Percentiles rank a stretch among this genome's conserved stretches.
Conservation (phyloP, 2,329 filamentous ascomycete species). For the Leptosphaerulina australis region DNA sequence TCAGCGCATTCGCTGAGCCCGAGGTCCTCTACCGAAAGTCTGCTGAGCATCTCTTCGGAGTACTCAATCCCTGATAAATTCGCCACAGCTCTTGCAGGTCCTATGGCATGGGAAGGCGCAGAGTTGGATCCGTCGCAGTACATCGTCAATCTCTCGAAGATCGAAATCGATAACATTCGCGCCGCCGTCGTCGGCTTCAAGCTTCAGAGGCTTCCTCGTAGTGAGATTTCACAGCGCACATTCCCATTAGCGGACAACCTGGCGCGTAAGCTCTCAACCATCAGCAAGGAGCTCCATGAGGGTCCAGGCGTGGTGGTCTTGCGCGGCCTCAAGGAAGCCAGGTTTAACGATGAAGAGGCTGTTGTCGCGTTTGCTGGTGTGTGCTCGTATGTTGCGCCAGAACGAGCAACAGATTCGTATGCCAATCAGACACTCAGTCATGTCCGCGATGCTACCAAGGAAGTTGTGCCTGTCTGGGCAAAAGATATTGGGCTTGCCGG, state of each 20-base stretch:
- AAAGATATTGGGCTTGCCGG: slow-evolving; percentile 46
- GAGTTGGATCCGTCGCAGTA: slow-evolving; percentile 38
- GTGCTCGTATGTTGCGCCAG: slow-evolving; percentile 38
- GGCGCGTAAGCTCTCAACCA: slow-evolving; percentile 29
- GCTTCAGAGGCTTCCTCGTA: slow-evolving; percentile 10
- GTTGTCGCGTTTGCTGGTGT: slow-evolving; percentile 45
- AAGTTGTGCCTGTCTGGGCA: slow-evolving; percentile 41
- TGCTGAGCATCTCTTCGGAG: slow-evolving; percentile 36
- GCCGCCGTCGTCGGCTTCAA: slow-evolving; percentile 45
- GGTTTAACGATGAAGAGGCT: slow-evolving; percentile 47
- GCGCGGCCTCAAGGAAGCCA: slow-evolving; percentile 41
- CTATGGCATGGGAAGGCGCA: slow-evolving; percentile 43
- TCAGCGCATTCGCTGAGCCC: slow-evolving; percentile 33
- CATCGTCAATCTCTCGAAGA: slow-evolving; percentile 30
- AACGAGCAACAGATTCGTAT: slow-evolving; percentile 46
- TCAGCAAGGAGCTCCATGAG: slow-evolving; percentile 40
- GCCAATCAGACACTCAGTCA: slow-evolving; percentile 47
- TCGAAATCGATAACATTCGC: slow-evolving; percentile 39
- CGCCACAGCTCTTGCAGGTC: slow-evolving; percentile 34
- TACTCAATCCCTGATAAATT: slow-evolving; percentile 39
- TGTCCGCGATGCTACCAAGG: slow-evolving; percentile 46
- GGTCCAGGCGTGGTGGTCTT: slow-evolving; percentile 41
- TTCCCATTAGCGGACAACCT: slow-evolving; percentile 36
- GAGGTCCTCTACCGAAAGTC: slow-evolving; percentile 40
- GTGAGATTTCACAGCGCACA: slow-evolving; percentile 11